A percentile compares a stretch with the other conserved stretches of the same genome.
phyloP scores from a whole-genome alignment of 2,329 filamentous ascomycete genomes.

The Penicillium glabrum region DNA sequence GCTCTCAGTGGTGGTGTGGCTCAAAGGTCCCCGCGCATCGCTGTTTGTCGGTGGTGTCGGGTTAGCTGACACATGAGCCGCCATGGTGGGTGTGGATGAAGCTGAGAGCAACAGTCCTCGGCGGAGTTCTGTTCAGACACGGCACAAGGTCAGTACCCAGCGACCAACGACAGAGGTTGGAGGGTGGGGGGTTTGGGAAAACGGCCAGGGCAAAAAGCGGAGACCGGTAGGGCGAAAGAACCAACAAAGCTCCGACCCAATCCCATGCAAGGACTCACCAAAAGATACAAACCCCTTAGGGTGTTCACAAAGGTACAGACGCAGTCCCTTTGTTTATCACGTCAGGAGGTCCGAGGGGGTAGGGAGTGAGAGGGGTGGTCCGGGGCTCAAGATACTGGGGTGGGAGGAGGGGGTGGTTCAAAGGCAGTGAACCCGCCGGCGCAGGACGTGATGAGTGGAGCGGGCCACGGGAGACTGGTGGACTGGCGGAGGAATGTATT shows the following conservation, averaged over 20 bases:
- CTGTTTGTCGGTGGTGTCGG: slow-evolving; percentile 32
- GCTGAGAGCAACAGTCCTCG: slow-evolving; percentile 24
- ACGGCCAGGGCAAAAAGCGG: slow-evolving; percentile 14
- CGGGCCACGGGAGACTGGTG: slow-evolving; percentile 9
- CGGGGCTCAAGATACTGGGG: slow-evolving; percentile 13
- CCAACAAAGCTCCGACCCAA: slow-evolving; percentile 27
- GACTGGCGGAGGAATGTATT: slow-evolving; percentile 8
- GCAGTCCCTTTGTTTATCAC: slow-evolving; percentile 14
- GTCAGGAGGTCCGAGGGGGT: background rate
- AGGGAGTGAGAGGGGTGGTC: slow-evolving; percentile 14
- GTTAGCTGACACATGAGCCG: slow-evolving; percentile 25
- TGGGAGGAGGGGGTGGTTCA: slow-evolving; percentile 20
- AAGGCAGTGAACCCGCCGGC: slow-evolving; percentile 24
- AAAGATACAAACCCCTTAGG: slow-evolving; percentile 13
- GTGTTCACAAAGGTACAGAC: slow-evolving; percentile 5
- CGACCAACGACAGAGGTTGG: background rate
- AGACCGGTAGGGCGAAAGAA: slow-evolving; percentile 25
- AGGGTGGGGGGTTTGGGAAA: background rate
- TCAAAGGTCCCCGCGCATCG: slow-evolving; percentile 25
- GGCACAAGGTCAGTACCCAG: background rate
- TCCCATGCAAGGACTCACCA: slow-evolving; percentile 21
- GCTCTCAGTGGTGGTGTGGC: slow-evolving; percentile 10
- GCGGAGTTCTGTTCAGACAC: slow-evolving; percentile 14
- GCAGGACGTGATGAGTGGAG: slow-evolving; percentile 17
- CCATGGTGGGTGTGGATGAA: slow-evolving; percentile 27